phyloP scores from a whole-genome alignment of 164 flowering plant genomes.

The Chimonanthus salicifolius region DNA sequence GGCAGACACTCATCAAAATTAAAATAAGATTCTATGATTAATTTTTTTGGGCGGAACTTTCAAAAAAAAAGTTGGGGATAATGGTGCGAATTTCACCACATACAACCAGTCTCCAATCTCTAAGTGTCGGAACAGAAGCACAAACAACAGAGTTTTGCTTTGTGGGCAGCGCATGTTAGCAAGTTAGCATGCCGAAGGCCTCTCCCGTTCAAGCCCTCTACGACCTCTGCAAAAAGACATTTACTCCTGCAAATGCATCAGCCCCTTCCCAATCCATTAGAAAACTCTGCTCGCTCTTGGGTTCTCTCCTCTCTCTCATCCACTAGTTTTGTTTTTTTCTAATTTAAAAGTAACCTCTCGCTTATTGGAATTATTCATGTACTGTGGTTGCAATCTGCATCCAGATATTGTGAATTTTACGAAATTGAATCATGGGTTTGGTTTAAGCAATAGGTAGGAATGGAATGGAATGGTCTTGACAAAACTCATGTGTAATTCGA shows the following conservation, averaged over 20 bases:
- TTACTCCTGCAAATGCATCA: conserved; percentile 37
- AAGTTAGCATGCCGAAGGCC: conserved; percentile 19
- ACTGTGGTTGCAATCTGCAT: neutral
- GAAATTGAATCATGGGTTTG: conserved; percentile 6
- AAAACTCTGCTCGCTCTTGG: conserved; percentile 55
- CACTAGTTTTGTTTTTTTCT: neutral
- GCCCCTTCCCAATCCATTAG: conserved; percentile 44
- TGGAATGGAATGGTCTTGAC: neutral
- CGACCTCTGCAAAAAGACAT: conserved; percentile 57
- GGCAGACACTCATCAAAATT: too few relatives aligned
- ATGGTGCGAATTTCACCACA: too few relatives aligned
- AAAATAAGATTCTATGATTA: too few relatives aligned
- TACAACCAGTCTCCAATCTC: too few relatives aligned
- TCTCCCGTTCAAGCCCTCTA: conserved; percentile 54
- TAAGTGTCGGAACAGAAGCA: neutral
- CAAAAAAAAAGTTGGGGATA: too few relatives aligned
- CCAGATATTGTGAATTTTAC: conserved; percentile 4
- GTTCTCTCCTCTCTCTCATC: conserved; percentile 24
- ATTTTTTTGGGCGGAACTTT: too few relatives aligned
- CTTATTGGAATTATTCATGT: neutral
- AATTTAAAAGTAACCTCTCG: neutral
- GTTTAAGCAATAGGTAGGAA: too few relatives aligned
- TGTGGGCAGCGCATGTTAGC: neutral
- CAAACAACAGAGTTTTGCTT: neutral
- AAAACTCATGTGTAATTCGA: neutral